Evolutionary conservation across 306 rosid species (phyloP).

Genomic region (Dryas alaskensis): DNA sequence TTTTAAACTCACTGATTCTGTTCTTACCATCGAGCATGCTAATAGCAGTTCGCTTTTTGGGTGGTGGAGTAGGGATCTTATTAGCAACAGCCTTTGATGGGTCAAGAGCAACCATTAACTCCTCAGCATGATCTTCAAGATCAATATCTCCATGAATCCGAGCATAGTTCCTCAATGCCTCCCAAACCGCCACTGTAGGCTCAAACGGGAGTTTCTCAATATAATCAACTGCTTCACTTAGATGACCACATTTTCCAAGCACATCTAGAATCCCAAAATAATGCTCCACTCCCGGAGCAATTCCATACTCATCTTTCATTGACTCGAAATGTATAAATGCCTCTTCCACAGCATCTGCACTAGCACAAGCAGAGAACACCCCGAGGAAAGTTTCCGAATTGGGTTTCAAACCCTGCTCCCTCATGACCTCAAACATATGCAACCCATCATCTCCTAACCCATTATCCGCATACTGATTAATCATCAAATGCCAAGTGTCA

Average conservation of each 20-base stretch:
- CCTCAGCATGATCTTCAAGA: conserved; percentile 71
- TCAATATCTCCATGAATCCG: conserved; percentile 76
- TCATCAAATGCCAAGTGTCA: conserved; percentile 81
- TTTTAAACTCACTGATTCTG: conserved; percentile 60
- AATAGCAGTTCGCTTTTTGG: conserved; percentile 55
- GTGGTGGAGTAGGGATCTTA: conserved; percentile 70
- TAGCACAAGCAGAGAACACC: conserved; percentile 72
- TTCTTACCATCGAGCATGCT: conserved; percentile 80
- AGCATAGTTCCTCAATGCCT: conserved; percentile 60
- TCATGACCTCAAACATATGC: conserved; percentile 75
- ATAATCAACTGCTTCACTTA: conserved; percentile 67
- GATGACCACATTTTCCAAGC: conserved; percentile 76
- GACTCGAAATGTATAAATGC: conserved; percentile 66
- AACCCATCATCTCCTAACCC: conserved; percentile 81
- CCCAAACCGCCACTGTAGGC: conserved; percentile 58
- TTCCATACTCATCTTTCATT: conserved; percentile 62
- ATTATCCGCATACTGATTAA: conserved; percentile 61
- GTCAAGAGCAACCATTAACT: conserved; percentile 61
- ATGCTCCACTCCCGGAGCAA: conserved; percentile 51
- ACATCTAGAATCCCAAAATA: conserved; percentile 77
- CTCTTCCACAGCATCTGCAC: conserved; percentile 85
- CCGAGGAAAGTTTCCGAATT: conserved; percentile 64
- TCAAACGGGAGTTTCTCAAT: conserved; percentile 58
- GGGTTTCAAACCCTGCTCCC: conserved; percentile 60
- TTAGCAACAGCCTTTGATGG: conserved; percentile 54